A percentile compares a stretch with the other conserved stretches of the same genome.
phyloP scores from a whole-genome alignment of 2,329 filamentous ascomycete species.

The Zalaria sp. region DNA sequence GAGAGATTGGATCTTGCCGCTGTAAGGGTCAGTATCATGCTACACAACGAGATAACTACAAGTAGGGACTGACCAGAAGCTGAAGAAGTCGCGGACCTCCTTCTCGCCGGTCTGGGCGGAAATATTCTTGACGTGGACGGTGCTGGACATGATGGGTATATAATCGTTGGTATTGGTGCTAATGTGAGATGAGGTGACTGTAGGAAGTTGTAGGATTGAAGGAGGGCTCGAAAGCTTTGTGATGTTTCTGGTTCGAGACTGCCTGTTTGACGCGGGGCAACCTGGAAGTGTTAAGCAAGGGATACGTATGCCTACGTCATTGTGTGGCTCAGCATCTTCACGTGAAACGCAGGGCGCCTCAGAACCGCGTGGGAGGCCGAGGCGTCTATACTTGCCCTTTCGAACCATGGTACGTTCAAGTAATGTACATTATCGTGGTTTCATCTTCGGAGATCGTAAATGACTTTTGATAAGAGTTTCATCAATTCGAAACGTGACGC shows the following conservation, averaged over 20 bases:
- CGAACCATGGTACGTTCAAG: too few species aligned
- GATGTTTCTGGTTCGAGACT: too few species aligned
- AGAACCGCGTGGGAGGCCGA: too few species aligned
- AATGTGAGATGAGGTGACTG: neutral
- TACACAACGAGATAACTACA: neutral
- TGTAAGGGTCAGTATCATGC: conserved; percentile 20
- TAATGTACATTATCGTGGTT: too few species aligned
- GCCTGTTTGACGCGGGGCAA: neutral
- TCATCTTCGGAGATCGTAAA: too few species aligned
- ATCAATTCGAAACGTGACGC: too few species aligned
- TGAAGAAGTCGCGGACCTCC: conserved; percentile 94
- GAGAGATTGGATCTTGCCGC: conserved; percentile 81
- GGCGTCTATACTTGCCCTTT: too few species aligned
- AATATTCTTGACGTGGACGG: conserved; percentile 85
- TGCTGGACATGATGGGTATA: conserved; percentile 36
- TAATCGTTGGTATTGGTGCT: neutral
- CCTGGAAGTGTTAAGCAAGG: too few species aligned
- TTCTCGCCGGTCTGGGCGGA: conserved; percentile 67
- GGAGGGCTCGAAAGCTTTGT: too few species aligned
- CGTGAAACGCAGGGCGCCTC: too few species aligned
- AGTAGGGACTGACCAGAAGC: conserved; percentile 58
- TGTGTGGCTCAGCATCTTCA: neutral
- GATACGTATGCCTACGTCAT: neutral
- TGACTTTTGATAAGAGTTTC: too few species aligned
- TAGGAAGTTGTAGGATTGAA: neutral